Base-by-base conservation (phyloP, 768 basidiomycete species). In the Boletus vermiculosoides region DNA sequence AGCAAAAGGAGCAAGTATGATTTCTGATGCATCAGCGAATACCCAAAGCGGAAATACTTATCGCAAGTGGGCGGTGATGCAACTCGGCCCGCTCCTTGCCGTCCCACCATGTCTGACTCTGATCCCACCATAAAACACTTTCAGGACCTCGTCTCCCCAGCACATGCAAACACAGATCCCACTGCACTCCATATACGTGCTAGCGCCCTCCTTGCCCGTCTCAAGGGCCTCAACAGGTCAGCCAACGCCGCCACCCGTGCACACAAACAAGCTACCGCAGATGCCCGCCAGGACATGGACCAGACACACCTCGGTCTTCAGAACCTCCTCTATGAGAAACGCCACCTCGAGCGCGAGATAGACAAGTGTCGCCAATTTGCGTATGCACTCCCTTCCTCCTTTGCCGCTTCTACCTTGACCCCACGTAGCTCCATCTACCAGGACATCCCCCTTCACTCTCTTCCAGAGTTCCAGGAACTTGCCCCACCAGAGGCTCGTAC, bases 281-380 rank as follows among this genome's bases (percentile, higher is more conserved):
- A 88, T 31, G 88, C 90, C 4, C 79, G 92, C 52, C 87, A 88
- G 41, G 87, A 92, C 55, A 94, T 95, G 91, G 93, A 94, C 74
- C 87, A 92, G 73, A 87, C 90, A 0, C 85, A 92, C 71, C 83
- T 95, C 39, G 85, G 85, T 22, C 81, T 92, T 31, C 92, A 95
- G 73, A 95, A 95, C 61, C 76, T 94, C 36, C 79, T 89, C 48
- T 95, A 94, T 63, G 92, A 95, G 73, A 92, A 90, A 68, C 81
- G 91, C 28, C 92, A 95, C 66, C 83, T 95, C 6, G 91, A 94
- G 71, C 81, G 90, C 55, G 93, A 95, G 75, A 95, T 95, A 36
- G 89, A 92, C 64, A 93, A 94, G 69, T 95, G 93, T 73, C 83
- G 90, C 47, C 92, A 94, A 68, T 95, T 93, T 67, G 90, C 89